These are phyloP conservation scores for Mimosa bimucronata DNA, from an alignment of 306 rosid genomes.

Conservation along the genomic window DNA sequence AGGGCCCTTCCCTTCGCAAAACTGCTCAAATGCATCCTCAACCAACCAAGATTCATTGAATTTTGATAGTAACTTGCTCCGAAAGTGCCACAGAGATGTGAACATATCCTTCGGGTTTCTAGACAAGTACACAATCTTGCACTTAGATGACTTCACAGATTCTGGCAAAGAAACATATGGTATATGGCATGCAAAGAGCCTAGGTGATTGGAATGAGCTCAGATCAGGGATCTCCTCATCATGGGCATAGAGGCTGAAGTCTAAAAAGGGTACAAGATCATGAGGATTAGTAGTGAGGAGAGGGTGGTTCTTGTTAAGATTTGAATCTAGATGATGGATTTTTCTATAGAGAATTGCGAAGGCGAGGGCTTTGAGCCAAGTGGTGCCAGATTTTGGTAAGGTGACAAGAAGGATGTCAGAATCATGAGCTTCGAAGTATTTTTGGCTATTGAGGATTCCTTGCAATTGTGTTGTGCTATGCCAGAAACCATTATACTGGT, in stretches of 20 bases:
- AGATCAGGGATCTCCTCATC: constrained; percentile 24
- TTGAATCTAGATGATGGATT: background rate
- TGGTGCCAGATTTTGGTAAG: too few species aligned
- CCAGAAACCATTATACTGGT: too few species aligned
- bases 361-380: constrained; percentile 50
- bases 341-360: constrained; percentile 40
- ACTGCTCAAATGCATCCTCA: constrained; percentile 20
- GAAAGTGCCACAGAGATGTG: constrained; percentile 48
- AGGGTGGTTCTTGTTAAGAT: constrained; percentile 6
- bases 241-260: constrained; percentile 6
- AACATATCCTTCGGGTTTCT: constrained; percentile 49
- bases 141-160: constrained; percentile 22
- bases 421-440: constrained; percentile 42
- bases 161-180: constrained; percentile 19
- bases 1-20: constrained; percentile 15
- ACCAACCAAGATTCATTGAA: background rate
- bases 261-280: too few species aligned
- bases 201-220: constrained; percentile 1
- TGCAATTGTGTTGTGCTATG: constrained; percentile 34
- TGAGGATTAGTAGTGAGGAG: constrained; percentile 45
- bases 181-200: constrained; percentile 1
- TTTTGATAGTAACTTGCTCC: constrained; percentile 23
- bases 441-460: constrained; percentile 40
- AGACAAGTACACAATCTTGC: constrained; percentile 46
- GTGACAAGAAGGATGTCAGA: constrained; percentile 43